Base-by-base conservation (phyloP, 306 rosid genomes). In the Bauhinia variegata region DNA sequence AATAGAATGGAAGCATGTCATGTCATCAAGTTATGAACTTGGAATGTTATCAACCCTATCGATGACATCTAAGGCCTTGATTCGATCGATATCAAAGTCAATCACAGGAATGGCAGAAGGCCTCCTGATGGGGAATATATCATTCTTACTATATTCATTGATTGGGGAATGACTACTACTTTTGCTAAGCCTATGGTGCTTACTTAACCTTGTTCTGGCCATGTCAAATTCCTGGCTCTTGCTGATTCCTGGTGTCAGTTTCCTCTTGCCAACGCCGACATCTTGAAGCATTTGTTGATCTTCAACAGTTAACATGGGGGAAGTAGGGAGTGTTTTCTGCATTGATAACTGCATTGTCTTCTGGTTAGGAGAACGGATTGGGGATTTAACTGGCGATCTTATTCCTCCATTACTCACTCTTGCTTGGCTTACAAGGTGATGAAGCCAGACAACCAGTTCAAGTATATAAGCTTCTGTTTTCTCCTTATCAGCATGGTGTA, bases 161-260 rank as follows among this genome's bases (percentile, higher is more conserved):
- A 72, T 73, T 38, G 97, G 96, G 38, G 99, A 90, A 60, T 95
- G 99, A 78, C 82, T 95, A 34, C 92, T 95, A 69, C 99, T 91
- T 82, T 91, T 95, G 57, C 95, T 85, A 68, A 95, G 80, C 81
- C 99, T 83, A 46, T 91, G 81, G 69, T 91, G 82, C 77, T 88
- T 88, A 70, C 87, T 81, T 72, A 89, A 77, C 82, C 92, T 90
- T 42, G 70, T 78, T 72, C 79, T 88, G 19, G 80, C 83, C 5
- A 88, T 85, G 80, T 66, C 88, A 50, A 95, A 91, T 72, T 95
- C 97, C 67, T 88, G 99, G 78, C 99, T 95, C 88, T 95, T 95
- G n/a, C 97, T 95, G 41, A 90, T 91, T 60, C 96, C 99, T 0
- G 97, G 99, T 1, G 97, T 90, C 33, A 82, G 82, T 74, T 87